Evolutionary conservation across 192 early-diverging fungal genomes (phyloP).

Genomic region (Entomortierella beljakovae): DNA sequence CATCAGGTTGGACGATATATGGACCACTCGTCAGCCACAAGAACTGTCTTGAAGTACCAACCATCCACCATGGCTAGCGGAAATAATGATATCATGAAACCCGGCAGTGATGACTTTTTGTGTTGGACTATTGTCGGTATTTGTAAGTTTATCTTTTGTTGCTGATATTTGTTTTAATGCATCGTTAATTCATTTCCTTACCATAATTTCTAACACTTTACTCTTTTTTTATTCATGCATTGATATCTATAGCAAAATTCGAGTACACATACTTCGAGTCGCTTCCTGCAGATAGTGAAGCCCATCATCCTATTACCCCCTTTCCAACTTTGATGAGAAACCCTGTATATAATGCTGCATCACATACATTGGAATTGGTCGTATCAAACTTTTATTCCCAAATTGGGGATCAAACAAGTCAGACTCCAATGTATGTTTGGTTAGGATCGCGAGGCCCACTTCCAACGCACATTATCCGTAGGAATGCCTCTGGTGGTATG

Average conservation of each 20-base stretch:
- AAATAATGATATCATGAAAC: constrained; percentile 34
- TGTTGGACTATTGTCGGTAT: constrained; percentile 91
- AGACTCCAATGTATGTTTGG: constrained; percentile 59
- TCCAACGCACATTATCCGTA: constrained; percentile 38
- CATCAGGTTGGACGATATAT: constrained; percentile 48
- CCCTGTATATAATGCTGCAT: constrained; percentile 53
- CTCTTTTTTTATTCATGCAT: not conserved
- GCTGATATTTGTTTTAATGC: not conserved
- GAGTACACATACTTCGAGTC: constrained; percentile 60
- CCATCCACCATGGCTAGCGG: constrained; percentile 41
- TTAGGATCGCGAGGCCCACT: constrained; percentile 61
- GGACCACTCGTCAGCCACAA: constrained; percentile 40
- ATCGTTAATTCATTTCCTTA: not conserved
- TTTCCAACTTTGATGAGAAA: constrained; percentile 51
- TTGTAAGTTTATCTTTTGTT: constrained; percentile 62
- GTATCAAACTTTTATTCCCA: constrained; percentile 55
- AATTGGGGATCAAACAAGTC: constrained; percentile 20
- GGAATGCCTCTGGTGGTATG: not conserved
- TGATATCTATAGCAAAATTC: constrained; percentile 44
- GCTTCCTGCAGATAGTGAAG: constrained; percentile 31
- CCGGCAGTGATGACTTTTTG: constrained; percentile 73
- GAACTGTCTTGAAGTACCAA: constrained; percentile 41
- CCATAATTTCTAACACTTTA: not conserved
- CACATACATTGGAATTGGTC: constrained; percentile 57
- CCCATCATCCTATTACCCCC: constrained; percentile 45